Evolutionary conservation across 2,329 filamentous ascomycete genomes (phyloP).

Genomic region (Cladosporium velox): DNA sequence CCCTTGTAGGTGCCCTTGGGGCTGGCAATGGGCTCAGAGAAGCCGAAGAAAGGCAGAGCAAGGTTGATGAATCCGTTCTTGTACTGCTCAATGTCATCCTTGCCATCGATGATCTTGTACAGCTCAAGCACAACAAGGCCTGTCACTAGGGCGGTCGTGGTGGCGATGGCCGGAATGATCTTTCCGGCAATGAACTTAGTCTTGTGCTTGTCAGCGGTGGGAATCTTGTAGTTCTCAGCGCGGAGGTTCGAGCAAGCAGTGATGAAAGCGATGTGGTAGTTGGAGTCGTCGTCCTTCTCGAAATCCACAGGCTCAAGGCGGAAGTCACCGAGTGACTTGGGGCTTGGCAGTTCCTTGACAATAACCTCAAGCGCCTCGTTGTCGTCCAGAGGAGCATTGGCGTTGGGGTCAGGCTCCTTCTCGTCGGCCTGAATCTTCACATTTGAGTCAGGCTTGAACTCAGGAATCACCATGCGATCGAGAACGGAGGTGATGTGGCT

Average conservation of each 20-base stretch:
- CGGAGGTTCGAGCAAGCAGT: conserved; percentile 94
- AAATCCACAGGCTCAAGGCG: conserved; percentile 92
- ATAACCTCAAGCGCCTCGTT: conserved; percentile 74
- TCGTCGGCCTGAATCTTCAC: conserved; percentile 98
- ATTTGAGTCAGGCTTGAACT: conserved; percentile 84
- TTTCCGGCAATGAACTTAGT: conserved; percentile 99
- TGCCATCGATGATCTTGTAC: conserved; percentile 95
- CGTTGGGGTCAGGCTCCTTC: conserved; percentile 90
- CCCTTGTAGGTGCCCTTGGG: conserved; percentile 89
- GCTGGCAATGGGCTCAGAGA: conserved; percentile 93
- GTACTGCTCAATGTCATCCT: conserved; percentile 96
- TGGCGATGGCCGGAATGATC: conserved; percentile 98
- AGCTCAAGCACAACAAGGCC: conserved; percentile 90
- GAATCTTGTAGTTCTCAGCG: conserved; percentile 97
- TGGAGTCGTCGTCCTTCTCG: conserved; percentile 97
- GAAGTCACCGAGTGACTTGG: conserved; percentile 81
- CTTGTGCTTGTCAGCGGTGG: conserved; percentile 89
- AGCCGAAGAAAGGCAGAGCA: conserved; percentile 94
- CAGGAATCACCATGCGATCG: conserved; percentile 91
- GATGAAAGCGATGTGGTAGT: conserved; percentile 99
- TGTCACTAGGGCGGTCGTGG: conserved; percentile 92
- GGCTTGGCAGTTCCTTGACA: conserved; percentile 69
- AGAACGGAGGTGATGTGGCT: conserved; percentile 76
- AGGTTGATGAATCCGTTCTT: conserved; percentile 99
- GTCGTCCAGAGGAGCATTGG: conserved; percentile 63